Percentiles rank a stretch among this genome's conserved stretches.
Evolutionary conservation across 2,329 filamentous ascomycete species (phyloP).

Genomic region (Sarocladiaceae sp.): DNA sequence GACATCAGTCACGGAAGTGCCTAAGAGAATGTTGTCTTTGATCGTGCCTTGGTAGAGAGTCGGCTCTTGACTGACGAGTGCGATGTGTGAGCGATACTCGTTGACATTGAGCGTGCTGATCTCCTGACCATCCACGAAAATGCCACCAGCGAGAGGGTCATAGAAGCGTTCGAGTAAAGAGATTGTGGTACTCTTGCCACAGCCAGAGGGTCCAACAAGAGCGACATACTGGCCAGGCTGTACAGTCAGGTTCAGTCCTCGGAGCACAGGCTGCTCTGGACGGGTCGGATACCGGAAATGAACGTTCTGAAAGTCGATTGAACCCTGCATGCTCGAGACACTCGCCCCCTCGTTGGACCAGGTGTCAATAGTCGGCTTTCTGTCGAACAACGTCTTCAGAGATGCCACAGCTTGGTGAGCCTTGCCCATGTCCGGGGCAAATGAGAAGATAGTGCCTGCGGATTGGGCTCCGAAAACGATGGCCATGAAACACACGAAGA

Average conservation of each 20-base stretch:
- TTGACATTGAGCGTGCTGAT: constrained; percentile 77
- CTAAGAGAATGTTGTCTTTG: constrained; percentile 81
- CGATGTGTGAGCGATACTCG: constrained; percentile 75
- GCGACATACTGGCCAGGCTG: constrained; percentile 61
- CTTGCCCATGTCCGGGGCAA: constrained; percentile 89
- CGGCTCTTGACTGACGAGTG: constrained; percentile 89
- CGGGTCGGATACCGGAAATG: constrained; percentile 93
- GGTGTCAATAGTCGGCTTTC: constrained; percentile 72
- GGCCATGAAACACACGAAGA: constrained; percentile 85
- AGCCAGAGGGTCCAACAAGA: constrained; percentile 88
- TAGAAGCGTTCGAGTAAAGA: constrained; percentile 92
- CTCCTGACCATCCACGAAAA: constrained; percentile 78
- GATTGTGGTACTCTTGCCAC: constrained; percentile 91
- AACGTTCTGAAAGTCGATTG: constrained; percentile 83
- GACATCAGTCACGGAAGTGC: constrained; percentile 55
- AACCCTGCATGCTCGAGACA: constrained; percentile 56
- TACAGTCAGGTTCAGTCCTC: constrained; percentile 43
- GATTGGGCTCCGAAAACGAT: constrained; percentile 91
- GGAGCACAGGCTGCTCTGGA: constrained; percentile 45
- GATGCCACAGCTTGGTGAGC: constrained; percentile 76
- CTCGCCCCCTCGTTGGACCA: constrained; percentile 65
- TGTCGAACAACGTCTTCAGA: constrained; percentile 74
- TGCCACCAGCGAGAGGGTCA: constrained; percentile 71
- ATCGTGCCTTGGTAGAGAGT: constrained; percentile 92
- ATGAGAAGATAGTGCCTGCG: constrained; percentile 82